Percentiles rank a stretch among this genome's conserved stretches.
These are phyloP conservation scores for Cordyceps farinosa DNA, from an alignment of 2,329 filamentous ascomycete genomes.

Conservation along the genomic window DNA sequence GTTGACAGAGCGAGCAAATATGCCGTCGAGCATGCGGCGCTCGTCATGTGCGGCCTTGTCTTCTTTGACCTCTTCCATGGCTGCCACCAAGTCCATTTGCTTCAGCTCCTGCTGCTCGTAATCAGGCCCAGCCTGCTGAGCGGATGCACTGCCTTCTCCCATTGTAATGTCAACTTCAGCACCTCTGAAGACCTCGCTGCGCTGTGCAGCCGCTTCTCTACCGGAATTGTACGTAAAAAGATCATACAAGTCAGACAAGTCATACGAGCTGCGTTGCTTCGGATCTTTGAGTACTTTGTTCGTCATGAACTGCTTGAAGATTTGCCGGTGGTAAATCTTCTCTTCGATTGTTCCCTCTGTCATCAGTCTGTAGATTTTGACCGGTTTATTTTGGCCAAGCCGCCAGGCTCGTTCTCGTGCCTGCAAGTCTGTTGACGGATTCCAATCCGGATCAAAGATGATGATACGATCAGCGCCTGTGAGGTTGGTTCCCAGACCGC, in stretches of 20 bases:
- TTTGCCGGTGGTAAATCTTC: slow-evolving; percentile 97
- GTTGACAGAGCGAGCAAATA: slow-evolving; percentile 84
- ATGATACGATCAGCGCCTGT: slow-evolving; percentile 95
- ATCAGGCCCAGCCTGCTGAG: slow-evolving; percentile 18
- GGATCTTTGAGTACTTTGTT: slow-evolving; percentile 95
- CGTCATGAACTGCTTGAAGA: slow-evolving; percentile 96
- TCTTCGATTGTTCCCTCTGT: slow-evolving; percentile 97
- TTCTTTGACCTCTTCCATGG: slow-evolving; percentile 60
- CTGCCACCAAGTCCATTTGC: slow-evolving; percentile 58
- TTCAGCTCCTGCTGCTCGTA: slow-evolving; percentile 44
- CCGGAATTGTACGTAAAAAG: slow-evolving; percentile 69
- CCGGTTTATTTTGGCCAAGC: slow-evolving; percentile 88
- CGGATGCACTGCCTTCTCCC: slow-evolving; percentile 13
- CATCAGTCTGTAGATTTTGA: slow-evolving; percentile 97
- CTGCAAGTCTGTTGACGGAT: slow-evolving; percentile 93
- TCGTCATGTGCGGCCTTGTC: slow-evolving; percentile 55
- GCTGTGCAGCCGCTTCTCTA: slow-evolving; percentile 62
- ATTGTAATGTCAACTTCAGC: slow-evolving; percentile 59
- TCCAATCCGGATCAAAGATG: slow-evolving; percentile 99
- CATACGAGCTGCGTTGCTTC: slow-evolving; percentile 87
- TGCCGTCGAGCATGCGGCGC: slow-evolving; percentile 78
- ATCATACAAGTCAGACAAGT: slow-evolving; percentile 85
- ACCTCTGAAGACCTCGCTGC: slow-evolving; percentile 81
- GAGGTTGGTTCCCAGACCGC: slow-evolving; percentile 87
- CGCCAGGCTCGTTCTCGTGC: slow-evolving; percentile 95